A percentile compares a stretch with the other conserved stretches of the same genome.
Evolutionary conservation across 2,329 filamentous ascomycete species (phyloP).

Genomic region (Chaetomium sp.): DNA sequence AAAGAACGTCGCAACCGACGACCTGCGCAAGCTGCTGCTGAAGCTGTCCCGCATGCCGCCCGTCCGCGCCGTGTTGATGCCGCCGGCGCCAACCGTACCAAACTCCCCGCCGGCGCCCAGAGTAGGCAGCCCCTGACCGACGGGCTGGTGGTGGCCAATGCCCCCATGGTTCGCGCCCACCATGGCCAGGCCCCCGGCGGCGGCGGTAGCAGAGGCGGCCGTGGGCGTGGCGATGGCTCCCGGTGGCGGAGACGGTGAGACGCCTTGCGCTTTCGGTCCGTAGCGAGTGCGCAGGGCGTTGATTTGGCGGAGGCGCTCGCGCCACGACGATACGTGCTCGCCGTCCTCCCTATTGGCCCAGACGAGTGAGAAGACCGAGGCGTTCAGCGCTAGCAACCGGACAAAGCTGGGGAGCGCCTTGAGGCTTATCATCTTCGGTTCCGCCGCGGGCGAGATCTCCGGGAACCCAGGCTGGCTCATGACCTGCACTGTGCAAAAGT

Average conservation of each 20-base stretch:
- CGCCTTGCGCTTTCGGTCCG: slow-evolving; percentile 46
- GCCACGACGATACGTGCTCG: slow-evolving; percentile 88
- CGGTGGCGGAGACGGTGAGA: slow-evolving; percentile 20
- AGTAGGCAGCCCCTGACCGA: not conserved
- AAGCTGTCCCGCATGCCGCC: slow-evolving; percentile 63
- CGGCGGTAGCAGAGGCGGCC: not conserved
- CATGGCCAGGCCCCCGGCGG: slow-evolving; percentile 7
- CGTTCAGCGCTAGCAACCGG: slow-evolving; percentile 85
- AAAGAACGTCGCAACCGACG: slow-evolving; percentile 68
- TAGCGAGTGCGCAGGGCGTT: slow-evolving; percentile 75
- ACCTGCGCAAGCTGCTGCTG: slow-evolving; percentile 59
- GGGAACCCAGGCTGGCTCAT: slow-evolving; percentile 88
- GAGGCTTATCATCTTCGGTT: slow-evolving; percentile 85
- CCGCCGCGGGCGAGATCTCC: slow-evolving; percentile 84
- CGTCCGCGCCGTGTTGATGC: slow-evolving; percentile 40
- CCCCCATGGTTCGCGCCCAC: not conserved
- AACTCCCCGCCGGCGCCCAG: slow-evolving; percentile 1
- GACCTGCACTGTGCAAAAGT: slow-evolving; percentile 86
- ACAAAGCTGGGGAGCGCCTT: slow-evolving; percentile 83
- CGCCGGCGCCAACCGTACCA: slow-evolving; percentile 10
- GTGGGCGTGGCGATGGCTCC: slow-evolving; percentile 30
- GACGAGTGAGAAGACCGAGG: slow-evolving; percentile 90
- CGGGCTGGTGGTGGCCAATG: slow-evolving; percentile 5
- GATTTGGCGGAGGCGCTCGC: slow-evolving; percentile 82
- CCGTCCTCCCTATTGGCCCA: slow-evolving; percentile 77